Conservation (phyloP, 2,329 filamentous ascomycete genomes). For the Colletotrichum horii region DNA sequence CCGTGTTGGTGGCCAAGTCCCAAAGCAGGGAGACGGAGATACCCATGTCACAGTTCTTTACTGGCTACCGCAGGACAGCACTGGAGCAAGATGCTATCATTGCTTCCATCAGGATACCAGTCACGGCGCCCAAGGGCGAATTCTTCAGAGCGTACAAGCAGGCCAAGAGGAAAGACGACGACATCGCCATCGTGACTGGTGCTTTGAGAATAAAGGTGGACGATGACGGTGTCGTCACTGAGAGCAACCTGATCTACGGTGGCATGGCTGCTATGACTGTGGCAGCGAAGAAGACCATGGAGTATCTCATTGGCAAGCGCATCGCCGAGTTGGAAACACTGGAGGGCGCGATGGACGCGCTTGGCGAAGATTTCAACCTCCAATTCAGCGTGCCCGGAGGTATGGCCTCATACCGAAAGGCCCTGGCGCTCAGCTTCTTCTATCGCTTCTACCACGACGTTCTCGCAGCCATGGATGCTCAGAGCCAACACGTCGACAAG, state of each 20-base stretch:
- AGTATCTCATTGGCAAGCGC: constrained; percentile 77
- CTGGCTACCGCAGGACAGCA: constrained; percentile 85
- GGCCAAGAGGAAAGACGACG: constrained; percentile 95
- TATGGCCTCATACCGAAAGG: constrained; percentile 96
- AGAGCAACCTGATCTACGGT: constrained; percentile 85
- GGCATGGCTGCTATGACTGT: constrained; percentile 94
- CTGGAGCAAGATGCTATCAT: constrained; percentile 84
- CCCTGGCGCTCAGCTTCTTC: constrained; percentile 90
- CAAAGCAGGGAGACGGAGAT: constrained; percentile 77
- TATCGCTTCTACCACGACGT: constrained; percentile 97
- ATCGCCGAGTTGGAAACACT: constrained; percentile 83
- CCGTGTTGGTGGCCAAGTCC: constrained; percentile 81
- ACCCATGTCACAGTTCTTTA: constrained; percentile 93
- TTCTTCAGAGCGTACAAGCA: constrained; percentile 94
- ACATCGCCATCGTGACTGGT: constrained; percentile 96
- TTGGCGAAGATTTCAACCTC: constrained; percentile 90
- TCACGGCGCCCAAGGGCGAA: constrained; percentile 76
- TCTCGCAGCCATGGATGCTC: constrained; percentile 63
- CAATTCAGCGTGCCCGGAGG: constrained; percentile 91
- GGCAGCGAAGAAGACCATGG: constrained; percentile 79
- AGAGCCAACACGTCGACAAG: constrained; percentile 60
- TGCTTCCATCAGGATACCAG: constrained; percentile 83
- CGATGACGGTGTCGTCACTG: constrained; percentile 71
- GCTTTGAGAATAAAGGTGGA: constrained; percentile 78
- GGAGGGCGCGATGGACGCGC: constrained; percentile 85